Base-by-base conservation (phyloP, 345 rosid genomes). In the Acer negundo region DNA sequence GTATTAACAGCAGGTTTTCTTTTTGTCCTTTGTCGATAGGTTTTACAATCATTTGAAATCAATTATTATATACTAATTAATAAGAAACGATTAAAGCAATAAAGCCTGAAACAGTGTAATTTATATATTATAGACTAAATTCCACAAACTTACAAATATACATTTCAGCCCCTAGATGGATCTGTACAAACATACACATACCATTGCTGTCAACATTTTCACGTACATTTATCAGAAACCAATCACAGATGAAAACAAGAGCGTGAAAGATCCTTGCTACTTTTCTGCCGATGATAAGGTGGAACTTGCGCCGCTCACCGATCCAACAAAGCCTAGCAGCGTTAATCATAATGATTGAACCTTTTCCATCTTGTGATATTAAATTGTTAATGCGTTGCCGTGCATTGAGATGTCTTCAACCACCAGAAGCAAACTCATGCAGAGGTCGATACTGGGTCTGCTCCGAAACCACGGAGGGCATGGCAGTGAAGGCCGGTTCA, bases 401-500 rank as follows among this genome's bases (percentile, higher is more conserved):
- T 26, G 28, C 20, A n/a, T 35, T n/a, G 19, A 38, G 12, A 8
- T 67, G 3, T 35, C 62, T 24, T 31, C 55, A 58, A 58, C 75
- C 78, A 69, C 78, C 58, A 22, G 81, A 75, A 51, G 70, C 83
- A 77, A 77, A 73, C 59, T 82, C 84, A 69, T 71, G 67, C 61
- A 76, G 28, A 1, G 81, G 46, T 55, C 73, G 79, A 49, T 79
- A 69, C 17, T 80, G 89, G 73, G 9, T 68, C 75, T 83, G 89
- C 62, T 81, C 83, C 0, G 76, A 22, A 64, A 69, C 82, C 12
- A 64, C 53, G 4, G 49, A 23, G 24, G 82, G 72, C 16, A 75
- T 64, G 40, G 87, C 88, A 79, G 88, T 76, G 70, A 87, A 87
- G 72, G 92, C 94, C 6, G 98, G 97, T 84, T 89, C 97, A 19